Evolutionary conservation across 1,139 yeast species (phyloP).

Genomic region (Suhomyces chickasaworum): DNA sequence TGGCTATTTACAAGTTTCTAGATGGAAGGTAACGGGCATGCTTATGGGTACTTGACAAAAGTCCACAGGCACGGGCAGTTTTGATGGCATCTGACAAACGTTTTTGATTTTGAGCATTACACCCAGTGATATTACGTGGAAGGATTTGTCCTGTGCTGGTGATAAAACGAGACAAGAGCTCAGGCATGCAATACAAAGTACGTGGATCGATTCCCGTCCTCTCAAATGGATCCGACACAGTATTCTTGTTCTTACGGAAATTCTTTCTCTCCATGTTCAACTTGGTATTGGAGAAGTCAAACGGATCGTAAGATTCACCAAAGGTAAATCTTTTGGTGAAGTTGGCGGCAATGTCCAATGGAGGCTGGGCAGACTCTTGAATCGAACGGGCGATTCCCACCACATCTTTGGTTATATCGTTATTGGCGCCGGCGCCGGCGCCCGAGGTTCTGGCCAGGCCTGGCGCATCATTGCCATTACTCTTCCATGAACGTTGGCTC

Average conservation of each 20-base stretch:
- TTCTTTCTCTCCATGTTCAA: slow-evolving; percentile 40
- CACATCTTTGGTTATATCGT: slow-evolving; percentile 25
- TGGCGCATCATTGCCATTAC: slow-evolving; percentile 15
- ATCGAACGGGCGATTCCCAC: slow-evolving; percentile 36
- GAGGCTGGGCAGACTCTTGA: slow-evolving; percentile 30
- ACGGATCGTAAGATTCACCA: slow-evolving; percentile 66
- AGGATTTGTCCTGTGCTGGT: slow-evolving; percentile 67
- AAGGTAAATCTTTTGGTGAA: slow-evolving; percentile 44
- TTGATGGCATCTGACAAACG: slow-evolving; percentile 65
- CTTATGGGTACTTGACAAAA: slow-evolving; percentile 62
- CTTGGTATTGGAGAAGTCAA: slow-evolving; percentile 67
- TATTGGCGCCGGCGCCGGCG: slow-evolving; percentile 24
- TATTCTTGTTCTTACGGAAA: slow-evolving; percentile 19
- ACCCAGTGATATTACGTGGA: slow-evolving; percentile 68
- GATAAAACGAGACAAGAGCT: slow-evolving; percentile 57
- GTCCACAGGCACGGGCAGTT: slow-evolving; percentile 68
- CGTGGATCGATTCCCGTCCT: slow-evolving; percentile 62
- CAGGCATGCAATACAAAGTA: slow-evolving; percentile 67
- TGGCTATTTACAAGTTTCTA: slow-evolving; percentile 33
- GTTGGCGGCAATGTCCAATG: slow-evolving; percentile 29
- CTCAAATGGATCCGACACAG: slow-evolving; percentile 47
- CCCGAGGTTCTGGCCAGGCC: slow-evolving; percentile 7
- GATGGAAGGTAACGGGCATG: slow-evolving; percentile 49
- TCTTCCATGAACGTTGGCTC: slow-evolving; percentile 31
- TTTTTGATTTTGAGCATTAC: slow-evolving; percentile 62